Evolutionary conservation across 2,329 filamentous ascomycete species (phyloP), one percentile per base, ranked within the genome.

Genomic region (Madurella mycetomatis): DNA sequence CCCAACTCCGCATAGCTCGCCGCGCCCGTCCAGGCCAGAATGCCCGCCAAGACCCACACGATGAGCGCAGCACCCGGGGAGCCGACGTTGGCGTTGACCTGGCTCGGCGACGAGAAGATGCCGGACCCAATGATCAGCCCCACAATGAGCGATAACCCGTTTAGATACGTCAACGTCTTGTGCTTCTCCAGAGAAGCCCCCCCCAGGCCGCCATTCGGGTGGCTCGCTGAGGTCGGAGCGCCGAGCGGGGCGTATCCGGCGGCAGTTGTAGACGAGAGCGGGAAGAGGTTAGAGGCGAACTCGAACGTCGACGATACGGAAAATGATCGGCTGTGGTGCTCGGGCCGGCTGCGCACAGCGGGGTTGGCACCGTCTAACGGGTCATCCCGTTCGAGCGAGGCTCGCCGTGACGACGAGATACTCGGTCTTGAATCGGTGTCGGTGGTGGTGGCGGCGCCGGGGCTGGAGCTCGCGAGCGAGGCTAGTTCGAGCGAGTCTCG

Each of bases 401-500:
- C 80, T 63, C 90, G 87, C 61, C 91, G 87, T 56, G 92, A 96
- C n/a, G 92, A 97, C 13, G 91, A 89, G 65, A 92, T 84, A 63
- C 90, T 92, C n/a, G 88, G 90, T 40, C 85, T 82, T 2, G 91
- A 96, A 41, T 87, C 82, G 15, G 86, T 88, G n/a, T 80, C 76
- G 46, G 74, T 79, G 16, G 74, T 79, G 16, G 80, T 82, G 59
- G 80, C 80, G 47, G 81, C 82, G 47, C 76, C 78, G 49, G 79
- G 82, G 63, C 87, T 90, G 39, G 88, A 92, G 58, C 90, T 95
- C 56, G 92, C 94, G 60, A 99, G 84, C 50, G 92, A 96, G 57
- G 92, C 94, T 55, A 99, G 87, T 76, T 99, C 94, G 67, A 99
- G 84, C 45, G 92, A 97, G 79, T 99, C 94, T 74, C 94, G 89